Percentiles rank a stretch among this genome's conserved stretches.
Evolutionary conservation across 73 alveolate species (phyloP).

Genomic region (Paraurostyla sp.): DNA sequence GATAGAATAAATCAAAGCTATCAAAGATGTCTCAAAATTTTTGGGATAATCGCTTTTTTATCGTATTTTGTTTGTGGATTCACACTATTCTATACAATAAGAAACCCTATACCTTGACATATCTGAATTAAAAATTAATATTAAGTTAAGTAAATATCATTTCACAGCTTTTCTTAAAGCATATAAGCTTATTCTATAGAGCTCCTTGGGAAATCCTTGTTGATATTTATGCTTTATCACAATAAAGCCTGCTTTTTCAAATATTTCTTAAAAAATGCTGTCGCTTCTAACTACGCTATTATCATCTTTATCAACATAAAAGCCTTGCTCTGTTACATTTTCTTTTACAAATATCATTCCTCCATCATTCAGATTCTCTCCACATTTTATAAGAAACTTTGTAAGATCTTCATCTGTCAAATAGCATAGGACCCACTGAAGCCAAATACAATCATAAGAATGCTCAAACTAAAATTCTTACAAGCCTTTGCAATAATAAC

Average conservation of each 20-base stretch:
- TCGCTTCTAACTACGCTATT: conserved; percentile 74
- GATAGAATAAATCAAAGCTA: no score
- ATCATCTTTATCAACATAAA: conserved; percentile 73
- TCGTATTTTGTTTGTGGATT: neutral
- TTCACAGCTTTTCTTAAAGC: conserved; percentile 57
- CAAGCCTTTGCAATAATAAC: conserved; percentile 76
- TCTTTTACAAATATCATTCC: conserved; percentile 81
- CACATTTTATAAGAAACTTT: conserved; percentile 67
- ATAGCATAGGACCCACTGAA: conserved; percentile 82
- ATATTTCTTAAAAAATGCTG: conserved; percentile 51
- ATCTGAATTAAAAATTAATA: no score
- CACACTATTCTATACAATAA: neutral
- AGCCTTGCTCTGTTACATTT: conserved; percentile 69
- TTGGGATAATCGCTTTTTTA: neutral
- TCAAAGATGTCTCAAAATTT: neutral
- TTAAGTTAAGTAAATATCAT: neutral
- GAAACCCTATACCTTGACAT: neutral
- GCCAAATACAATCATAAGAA: conserved; percentile 84
- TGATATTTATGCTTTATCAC: conserved; percentile 64
- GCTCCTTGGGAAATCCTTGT: conserved; percentile 73
- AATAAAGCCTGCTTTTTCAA: conserved; percentile 70
- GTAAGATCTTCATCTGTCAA: conserved; percentile 82
- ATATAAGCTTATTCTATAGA: conserved; percentile 64
- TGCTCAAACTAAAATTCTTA: conserved; percentile 72
- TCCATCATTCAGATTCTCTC: conserved; percentile 61